Evolutionary conservation across 2,329 filamentous ascomycete species (phyloP), one percentile per base, ranked within the genome.

Genomic region (Ramichloridium luteum): DNA sequence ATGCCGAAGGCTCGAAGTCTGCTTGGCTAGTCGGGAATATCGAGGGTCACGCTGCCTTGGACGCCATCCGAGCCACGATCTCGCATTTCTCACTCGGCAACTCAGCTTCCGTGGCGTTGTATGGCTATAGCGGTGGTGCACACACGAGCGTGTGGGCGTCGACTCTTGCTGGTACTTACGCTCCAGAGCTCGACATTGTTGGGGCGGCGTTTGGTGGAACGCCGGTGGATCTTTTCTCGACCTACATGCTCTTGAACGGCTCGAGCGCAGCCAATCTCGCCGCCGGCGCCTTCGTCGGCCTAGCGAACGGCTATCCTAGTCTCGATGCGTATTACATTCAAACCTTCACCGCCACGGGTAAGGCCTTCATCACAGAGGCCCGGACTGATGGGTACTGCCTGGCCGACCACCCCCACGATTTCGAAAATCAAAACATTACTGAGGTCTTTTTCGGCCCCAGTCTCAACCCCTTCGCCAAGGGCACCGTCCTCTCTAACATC

Each of bases 41-140:
- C 16, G 29, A 31, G 25, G 29, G 29, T 6, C 16, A 13, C n/a
- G 15, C 16, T 11, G 11, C 11, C n/a, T 14, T 33, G 4, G 31
- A 33, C 13, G 6, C 5, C 20, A 33, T 33, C 8, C 17, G 31
- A 12, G 23, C 31, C 20, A 23, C 20, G 20, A 23, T 23, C 20
- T 8, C 8, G 4, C 14, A 11, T 15, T 5, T 28, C 13, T 13
- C 27, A 14, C 5, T 30, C 16, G 6, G 6, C 27, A 5, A 9
- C 12, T 15, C 6, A 14, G 8, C 15, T 11, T 9, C 11, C 12
- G 13, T 9, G 5, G 27, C 15, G 27, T 15, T 30, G 5, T 70
- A 64, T 61, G 68, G 68, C 0, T 72, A 71, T 40, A 68, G 62
- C 1, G 68, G 69, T 4, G 68, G 67, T 5, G 60, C 61, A 2